Base-by-base conservation (phyloP, 1,284 basidiomycete genomes). In the Rhodotorula sp. region DNA sequence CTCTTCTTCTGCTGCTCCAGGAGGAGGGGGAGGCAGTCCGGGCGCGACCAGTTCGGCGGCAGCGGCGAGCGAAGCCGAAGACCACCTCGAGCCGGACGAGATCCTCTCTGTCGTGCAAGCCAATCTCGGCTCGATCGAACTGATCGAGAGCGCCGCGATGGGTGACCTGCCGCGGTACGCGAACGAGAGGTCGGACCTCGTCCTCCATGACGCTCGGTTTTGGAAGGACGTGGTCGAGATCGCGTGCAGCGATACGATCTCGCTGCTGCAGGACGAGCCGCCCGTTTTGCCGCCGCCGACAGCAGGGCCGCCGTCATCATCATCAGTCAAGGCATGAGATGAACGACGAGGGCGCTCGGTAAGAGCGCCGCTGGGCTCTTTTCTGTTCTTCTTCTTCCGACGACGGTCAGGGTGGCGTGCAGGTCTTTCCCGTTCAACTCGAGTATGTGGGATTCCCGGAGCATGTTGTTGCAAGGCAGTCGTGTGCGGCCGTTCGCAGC, bases 141-240 rank as follows among this genome's bases (percentile, higher is more conserved):
- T 79, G 62, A 69, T 77, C 48, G 78, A 79, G 64, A 72, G 71
- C 33, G 69, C 63, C 33, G 76, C 77, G 24, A 69, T 79, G 63
- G 77, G 75, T 30, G 75, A 76, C 54, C 57, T 76, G 65, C 60
- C 71, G 12, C 65, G 72, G 62, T 60, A 42, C n/a, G 66, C 46
- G 14, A 62, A 45, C 7, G 56, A 37, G 6, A 59, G 37, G 26
- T 44, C 20, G 4, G 24, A n/a, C 24, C 17, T 26, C 20, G 20
- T 44, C 26, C 17, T 8, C 20, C 18, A 55, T 29, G 46, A 53
- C 54, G 33, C 46, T 48, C 20, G 15, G 14, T 72, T 53, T 24
- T 65, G 63, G 7, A 48, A 30, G 48, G 54, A 42, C 26, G 20
- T 74, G 42, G 45, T 37, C 4, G 48, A 26, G 37, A 61, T 70